Conservation (phyloP, 345 rosid genomes). For the Cardamine occulta region DNA sequence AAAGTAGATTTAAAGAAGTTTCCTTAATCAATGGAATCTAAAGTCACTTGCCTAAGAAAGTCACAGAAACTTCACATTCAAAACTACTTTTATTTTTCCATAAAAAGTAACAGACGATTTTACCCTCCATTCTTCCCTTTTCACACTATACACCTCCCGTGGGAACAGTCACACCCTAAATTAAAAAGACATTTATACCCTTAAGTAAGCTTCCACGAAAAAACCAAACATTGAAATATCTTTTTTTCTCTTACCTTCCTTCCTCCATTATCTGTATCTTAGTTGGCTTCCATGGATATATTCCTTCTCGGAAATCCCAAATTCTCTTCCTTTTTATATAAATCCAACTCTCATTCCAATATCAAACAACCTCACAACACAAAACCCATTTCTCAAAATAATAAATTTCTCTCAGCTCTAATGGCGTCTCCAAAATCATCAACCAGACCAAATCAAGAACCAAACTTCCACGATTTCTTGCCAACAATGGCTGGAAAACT, state of each 20-base stretch:
- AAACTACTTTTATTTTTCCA: conserved; percentile 2
- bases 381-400: conserved; percentile 29
- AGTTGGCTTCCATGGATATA: conserved; percentile 59
- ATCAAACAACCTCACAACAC: background rate
- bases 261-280: conserved; percentile 40
- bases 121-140: background rate
- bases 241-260: conserved; percentile 22
- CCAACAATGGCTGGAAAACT: conserved; percentile 82
- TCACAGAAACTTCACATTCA: conserved; percentile 19
- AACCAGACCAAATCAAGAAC: conserved; percentile 36
- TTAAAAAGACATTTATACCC: conserved; percentile 43
- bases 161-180: conserved; percentile 32
- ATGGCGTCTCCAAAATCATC: conserved; percentile 49
- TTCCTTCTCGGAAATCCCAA: conserved; percentile 65
- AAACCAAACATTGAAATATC: conserved; percentile 6
- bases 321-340: conserved; percentile 31
- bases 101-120: background rate
- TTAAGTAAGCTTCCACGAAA: conserved; percentile 49
- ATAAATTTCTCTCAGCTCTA: background rate
- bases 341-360: background rate
- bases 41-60: conserved; percentile 23
- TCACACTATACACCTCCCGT: conserved; percentile 20
- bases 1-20: background rate
- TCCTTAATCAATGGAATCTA: background rate
- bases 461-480: conserved; percentile 63